Evolutionary conservation across 2,329 filamentous ascomycete genomes (phyloP), one percentile per base, ranked within the genome.

Genomic region (Fusarium sarcochroum): DNA sequence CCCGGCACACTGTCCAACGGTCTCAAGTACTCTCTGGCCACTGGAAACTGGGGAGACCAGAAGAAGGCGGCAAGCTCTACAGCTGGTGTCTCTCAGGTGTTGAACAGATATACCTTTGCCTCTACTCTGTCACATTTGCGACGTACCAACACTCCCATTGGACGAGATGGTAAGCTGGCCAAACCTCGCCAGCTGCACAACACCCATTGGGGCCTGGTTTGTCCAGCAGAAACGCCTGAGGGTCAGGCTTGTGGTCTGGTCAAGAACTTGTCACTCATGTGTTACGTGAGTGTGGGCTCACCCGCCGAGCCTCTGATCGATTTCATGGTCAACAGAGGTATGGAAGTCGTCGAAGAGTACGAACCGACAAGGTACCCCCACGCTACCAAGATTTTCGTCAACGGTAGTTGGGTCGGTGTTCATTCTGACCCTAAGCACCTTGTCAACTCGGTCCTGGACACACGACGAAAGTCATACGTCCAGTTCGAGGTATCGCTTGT

Each of bases 131-230:
- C 96, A 18, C 97, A 99, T 90, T 87, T 99, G 81, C 91, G 97
- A 74, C 91, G 96, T 76, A 99, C 97, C 53, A 99, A 99, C 79
- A 99, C 97, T 0, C 96, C 71, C 94, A 97, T 75, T 90, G 96
- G 97, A 65, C 90, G 97, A 83, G 97, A 99, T 80, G 97, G 96
- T 72, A 99, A 99, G 81, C 92, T 99, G 71, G 97, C 97, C 40
- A 99, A 99, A 80, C 96, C 96, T 38, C 92, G 96, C 63, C 97
- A 99, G 82, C 87, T 87, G 94, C 97, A 32, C 85, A 99, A 52
- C 94, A 99, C 96, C 2, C 96, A 99, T 72, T 99, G 97, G 83
- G 96, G 96, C 71, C 97, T 99, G 94, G 85, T 99, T 55, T 99
- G 96, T 77, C 92, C 94, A 0, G 97, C 96, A 9, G 96, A 99